Evolutionary conservation across 768 basidiomycete species (phyloP).

Genomic region (Agaricus subrufescens): DNA sequence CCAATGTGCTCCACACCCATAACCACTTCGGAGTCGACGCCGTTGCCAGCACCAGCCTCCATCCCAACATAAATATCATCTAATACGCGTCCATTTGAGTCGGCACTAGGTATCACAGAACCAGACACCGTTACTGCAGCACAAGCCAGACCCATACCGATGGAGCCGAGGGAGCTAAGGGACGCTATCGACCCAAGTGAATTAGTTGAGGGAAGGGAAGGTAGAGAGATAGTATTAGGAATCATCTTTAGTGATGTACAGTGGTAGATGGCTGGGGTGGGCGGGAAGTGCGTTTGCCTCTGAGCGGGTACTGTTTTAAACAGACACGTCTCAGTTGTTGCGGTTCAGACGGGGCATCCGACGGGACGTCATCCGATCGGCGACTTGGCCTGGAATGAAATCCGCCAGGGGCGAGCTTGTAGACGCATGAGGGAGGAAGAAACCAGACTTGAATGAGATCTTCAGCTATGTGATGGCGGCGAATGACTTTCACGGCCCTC

Average conservation of each 20-base stretch:
- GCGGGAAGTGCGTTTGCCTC: background rate
- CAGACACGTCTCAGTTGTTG: background rate
- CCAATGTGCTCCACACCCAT: background rate
- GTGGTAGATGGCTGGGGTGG: background rate
- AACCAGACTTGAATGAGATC: too few relatives aligned
- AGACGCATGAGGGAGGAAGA: too few relatives aligned
- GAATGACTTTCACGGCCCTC: too few relatives aligned
- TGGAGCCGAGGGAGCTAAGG: background rate
- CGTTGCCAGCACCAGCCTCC: too few relatives aligned
- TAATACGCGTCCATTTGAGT: background rate
- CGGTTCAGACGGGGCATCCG: background rate
- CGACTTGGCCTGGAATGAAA: too few relatives aligned
- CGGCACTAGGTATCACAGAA: background rate
- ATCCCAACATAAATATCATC: background rate
- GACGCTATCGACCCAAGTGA: constrained; percentile 5
- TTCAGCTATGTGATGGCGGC: too few relatives aligned
- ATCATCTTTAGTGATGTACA: background rate
- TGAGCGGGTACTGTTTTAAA: background rate
- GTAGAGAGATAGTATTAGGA: background rate
- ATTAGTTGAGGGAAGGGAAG: background rate
- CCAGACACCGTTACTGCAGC: constrained; percentile 1
- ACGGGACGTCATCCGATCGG: background rate
- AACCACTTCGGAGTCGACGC: too few relatives aligned
- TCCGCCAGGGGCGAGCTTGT: too few relatives aligned
- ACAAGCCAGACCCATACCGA: constrained; percentile 2